These are phyloP conservation scores for Tympanopsis confertula DNA, from an alignment of 2,329 filamentous ascomycete genomes.

Conservation along the genomic window DNA sequence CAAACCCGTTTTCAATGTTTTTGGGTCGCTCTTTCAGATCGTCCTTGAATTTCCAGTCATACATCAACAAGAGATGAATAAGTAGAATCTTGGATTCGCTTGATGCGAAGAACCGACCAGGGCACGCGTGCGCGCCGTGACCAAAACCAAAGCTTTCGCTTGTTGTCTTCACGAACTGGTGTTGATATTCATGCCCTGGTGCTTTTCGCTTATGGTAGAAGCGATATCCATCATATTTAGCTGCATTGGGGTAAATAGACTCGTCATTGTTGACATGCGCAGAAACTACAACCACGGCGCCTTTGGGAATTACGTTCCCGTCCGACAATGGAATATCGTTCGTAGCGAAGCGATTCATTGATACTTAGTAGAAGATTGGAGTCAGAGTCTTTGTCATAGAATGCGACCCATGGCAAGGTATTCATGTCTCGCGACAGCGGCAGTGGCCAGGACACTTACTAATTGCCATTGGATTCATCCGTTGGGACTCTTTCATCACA, in stretches of 20 bases:
- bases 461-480: conserved; percentile 14
- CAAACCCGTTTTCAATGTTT: neutral
- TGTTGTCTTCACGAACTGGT: conserved; percentile 22
- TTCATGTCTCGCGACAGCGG: too few species aligned
- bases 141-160: conserved; percentile 22
- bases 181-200: conserved; percentile 16
- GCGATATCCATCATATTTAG: conserved; percentile 23
- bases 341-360: conserved; percentile 7
- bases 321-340: conserved; percentile 6
- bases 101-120: conserved; percentile 25
- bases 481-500: conserved; percentile 24
- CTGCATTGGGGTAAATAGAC: conserved; percentile 9
- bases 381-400: too few species aligned
- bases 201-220: conserved; percentile 19
- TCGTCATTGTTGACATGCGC: conserved; percentile 8
- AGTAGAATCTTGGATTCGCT: conserved; percentile 25
- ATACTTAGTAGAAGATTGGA: too few species aligned
- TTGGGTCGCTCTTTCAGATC: neutral
- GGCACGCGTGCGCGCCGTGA: conserved; percentile 28
- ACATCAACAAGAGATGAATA: conserved; percentile 16
- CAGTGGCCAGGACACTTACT: too few species aligned
- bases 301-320: conserved; percentile 9
- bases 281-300: conserved; percentile 6
- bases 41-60: conserved; percentile 10
- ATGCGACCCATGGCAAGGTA: too few species aligned